Percentiles rank a stretch among this genome's conserved stretches.
Evolutionary conservation across 2,329 filamentous ascomycete species (phyloP).

Genomic region (Talaromyces pinophilus): DNA sequence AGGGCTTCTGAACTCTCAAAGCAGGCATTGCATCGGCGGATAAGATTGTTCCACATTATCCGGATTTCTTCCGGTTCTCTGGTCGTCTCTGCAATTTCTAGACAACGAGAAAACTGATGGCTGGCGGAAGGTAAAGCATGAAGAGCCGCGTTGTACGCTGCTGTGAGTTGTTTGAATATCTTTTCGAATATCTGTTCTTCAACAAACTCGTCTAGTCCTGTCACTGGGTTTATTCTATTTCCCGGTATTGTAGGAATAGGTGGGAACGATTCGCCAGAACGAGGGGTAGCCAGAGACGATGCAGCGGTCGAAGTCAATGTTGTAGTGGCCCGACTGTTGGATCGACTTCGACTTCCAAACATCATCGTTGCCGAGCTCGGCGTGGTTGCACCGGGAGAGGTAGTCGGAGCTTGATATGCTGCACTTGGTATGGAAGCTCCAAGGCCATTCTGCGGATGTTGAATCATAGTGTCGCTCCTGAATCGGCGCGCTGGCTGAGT

Average conservation of each 20-base stretch:
- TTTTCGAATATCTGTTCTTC: constrained; percentile 80
- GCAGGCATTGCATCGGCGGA: constrained; percentile 69
- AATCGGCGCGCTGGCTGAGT: constrained; percentile 47
- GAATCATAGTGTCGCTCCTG: constrained; percentile 55
- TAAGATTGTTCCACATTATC: constrained; percentile 68
- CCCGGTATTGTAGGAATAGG: constrained; percentile 47
- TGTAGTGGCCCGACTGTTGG: constrained; percentile 57
- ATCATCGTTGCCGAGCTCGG: constrained; percentile 33
- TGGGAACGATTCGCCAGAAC: constrained; percentile 79
- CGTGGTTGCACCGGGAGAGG: constrained; percentile 36
- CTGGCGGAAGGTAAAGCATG: constrained; percentile 70
- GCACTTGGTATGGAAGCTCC: constrained; percentile 18
- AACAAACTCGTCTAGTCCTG: constrained; percentile 66
- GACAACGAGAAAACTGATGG: constrained; percentile 64
- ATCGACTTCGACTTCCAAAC: constrained; percentile 43
- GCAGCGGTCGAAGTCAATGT: constrained; percentile 50
- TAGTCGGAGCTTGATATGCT: constrained; percentile 35
- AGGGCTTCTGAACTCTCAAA: constrained; percentile 73
- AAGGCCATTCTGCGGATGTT: constrained; percentile 41
- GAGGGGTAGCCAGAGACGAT: constrained; percentile 64
- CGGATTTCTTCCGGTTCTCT: constrained; percentile 61
- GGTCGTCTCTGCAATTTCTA: constrained; percentile 64
- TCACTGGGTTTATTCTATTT: constrained; percentile 55
- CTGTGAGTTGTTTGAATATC: constrained; percentile 75
- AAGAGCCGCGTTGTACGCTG: constrained; percentile 71